Percentiles rank a stretch among this genome's conserved stretches.
phyloP scores from a whole-genome alignment of 208 protist genomes.

The Jaenimonas drosophilae region DNA sequence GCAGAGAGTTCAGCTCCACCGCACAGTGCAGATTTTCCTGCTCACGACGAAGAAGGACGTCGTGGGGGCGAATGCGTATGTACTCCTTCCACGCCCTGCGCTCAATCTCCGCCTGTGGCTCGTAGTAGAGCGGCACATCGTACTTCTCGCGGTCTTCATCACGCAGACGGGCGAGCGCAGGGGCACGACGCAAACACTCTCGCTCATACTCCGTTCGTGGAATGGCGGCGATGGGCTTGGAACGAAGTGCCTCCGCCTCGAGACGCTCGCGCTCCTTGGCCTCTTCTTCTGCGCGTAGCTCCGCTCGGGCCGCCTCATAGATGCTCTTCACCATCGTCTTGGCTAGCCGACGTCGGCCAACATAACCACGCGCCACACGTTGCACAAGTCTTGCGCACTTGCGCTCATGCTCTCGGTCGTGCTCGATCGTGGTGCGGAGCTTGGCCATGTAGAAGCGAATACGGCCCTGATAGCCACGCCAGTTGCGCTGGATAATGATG shows the following conservation, averaged over 20 bases:
- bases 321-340: neutral
- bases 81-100: conserved; percentile 28
- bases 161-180: conserved; percentile 11
- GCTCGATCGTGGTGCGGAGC: conserved; percentile 17
- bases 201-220: conserved; percentile 11
- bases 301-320: neutral
- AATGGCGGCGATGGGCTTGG: neutral
- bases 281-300: conserved; percentile 3
- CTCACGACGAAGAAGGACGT: conserved; percentile 35
- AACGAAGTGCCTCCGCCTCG: neutral
- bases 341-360: neutral
- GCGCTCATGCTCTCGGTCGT: conserved; percentile 3
- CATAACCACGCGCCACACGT: conserved; percentile 5
- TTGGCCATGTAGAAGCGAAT: conserved; percentile 31
- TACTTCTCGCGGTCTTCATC: conserved; percentile 37
- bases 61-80: conserved; percentile 29
- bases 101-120: conserved; percentile 26
- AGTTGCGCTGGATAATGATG: conserved; percentile 39
- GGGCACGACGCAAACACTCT: conserved; percentile 11
- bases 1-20: conserved; percentile 18
- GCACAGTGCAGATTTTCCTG: conserved; percentile 18
- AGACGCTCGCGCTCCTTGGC: neutral
- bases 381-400: conserved; percentile 7
- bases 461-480: conserved; percentile 39
- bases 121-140: conserved; percentile 49